phyloP scores from a whole-genome alignment of 1,139 yeast species.

The Pichia sp. region DNA sequence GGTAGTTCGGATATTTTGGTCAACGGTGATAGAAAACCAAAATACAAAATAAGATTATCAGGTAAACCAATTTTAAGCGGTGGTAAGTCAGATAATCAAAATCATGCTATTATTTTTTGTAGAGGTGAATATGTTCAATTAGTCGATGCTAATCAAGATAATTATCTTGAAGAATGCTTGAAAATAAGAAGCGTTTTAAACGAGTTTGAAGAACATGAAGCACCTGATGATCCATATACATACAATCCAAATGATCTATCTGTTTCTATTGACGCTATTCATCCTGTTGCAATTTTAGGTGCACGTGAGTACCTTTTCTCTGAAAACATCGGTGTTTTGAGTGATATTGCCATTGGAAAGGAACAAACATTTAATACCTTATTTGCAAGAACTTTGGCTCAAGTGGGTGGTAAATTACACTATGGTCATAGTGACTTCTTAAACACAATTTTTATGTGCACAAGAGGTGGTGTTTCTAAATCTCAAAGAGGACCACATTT shows the following conservation, averaged over 20 bases:
- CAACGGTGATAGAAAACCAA: slow-evolving; percentile 32
- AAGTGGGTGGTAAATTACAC: slow-evolving; percentile 50
- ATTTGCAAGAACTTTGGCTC: slow-evolving; percentile 50
- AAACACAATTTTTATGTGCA: slow-evolving; percentile 42
- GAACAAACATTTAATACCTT: slow-evolving; percentile 55
- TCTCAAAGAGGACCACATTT: slow-evolving; percentile 51
- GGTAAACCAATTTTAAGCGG: slow-evolving; percentile 54
- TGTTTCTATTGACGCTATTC: slow-evolving; percentile 2
- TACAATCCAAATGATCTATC: slow-evolving; percentile 9
- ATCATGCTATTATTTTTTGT: slow-evolving; percentile 43
- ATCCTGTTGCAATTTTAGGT: slow-evolving; percentile 50
- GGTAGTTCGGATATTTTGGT: slow-evolving; percentile 39
- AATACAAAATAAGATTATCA: slow-evolving; percentile 42
- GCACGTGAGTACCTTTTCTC: slow-evolving; percentile 51
- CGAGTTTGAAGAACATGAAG: slow-evolving; percentile 43
- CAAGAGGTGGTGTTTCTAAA: slow-evolving; percentile 52
- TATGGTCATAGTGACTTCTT: slow-evolving; percentile 55
- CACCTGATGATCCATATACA: slow-evolving; percentile 31
- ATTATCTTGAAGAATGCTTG: slow-evolving; percentile 49
- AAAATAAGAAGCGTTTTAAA: slow-evolving; percentile 46
- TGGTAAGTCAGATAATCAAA: slow-evolving; percentile 54
- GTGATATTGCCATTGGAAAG: slow-evolving; percentile 54
- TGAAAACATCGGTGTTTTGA: slow-evolving; percentile 48
- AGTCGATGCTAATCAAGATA: slow-evolving; percentile 53
- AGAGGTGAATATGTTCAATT: slow-evolving; percentile 52